Evolutionary conservation across 2,329 filamentous ascomycete genomes (phyloP).

Genomic region (Ceratocystis huliohia): DNA sequence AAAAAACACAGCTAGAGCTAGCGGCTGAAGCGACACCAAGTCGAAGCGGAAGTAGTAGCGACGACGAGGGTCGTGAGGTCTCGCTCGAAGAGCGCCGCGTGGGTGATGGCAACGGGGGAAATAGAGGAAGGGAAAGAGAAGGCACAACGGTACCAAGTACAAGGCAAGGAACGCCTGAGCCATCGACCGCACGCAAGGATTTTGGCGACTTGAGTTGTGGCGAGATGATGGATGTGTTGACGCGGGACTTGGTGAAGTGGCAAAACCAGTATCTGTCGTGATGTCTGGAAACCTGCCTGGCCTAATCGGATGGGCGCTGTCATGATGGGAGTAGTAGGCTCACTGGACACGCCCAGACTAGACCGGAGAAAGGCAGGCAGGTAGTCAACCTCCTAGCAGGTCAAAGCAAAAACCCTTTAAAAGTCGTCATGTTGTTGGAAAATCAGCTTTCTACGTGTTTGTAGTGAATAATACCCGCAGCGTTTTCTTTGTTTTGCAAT

Average conservation of each 20-base stretch:
- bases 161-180: constrained; percentile 10
- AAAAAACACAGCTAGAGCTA: constrained; percentile 76
- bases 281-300: not conserved
- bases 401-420: not conserved
- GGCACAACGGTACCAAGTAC: not conserved
- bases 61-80: constrained; percentile 29
- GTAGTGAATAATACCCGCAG: constrained; percentile 4
- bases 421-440: not conserved
- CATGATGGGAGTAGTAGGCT: no score
- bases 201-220: constrained; percentile 67
- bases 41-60: constrained; percentile 27
- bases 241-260: constrained; percentile 70
- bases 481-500: constrained; percentile 12
- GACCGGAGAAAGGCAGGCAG: not conserved
- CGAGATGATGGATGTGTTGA: constrained; percentile 85
- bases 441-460: not conserved
- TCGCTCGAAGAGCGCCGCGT: constrained; percentile 22
- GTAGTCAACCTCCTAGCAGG: no score
- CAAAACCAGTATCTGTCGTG: constrained; percentile 53
- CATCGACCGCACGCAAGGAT: constrained; percentile 30
- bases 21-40: constrained; percentile 46
- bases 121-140: no score
- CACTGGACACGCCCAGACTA: no score
- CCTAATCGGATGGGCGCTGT: no score
- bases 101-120: not conserved